Evolutionary conservation across 768 basidiomycete species (phyloP), one percentile per base, ranked within the genome.

Genomic region (Lanmaoa rubissima): DNA sequence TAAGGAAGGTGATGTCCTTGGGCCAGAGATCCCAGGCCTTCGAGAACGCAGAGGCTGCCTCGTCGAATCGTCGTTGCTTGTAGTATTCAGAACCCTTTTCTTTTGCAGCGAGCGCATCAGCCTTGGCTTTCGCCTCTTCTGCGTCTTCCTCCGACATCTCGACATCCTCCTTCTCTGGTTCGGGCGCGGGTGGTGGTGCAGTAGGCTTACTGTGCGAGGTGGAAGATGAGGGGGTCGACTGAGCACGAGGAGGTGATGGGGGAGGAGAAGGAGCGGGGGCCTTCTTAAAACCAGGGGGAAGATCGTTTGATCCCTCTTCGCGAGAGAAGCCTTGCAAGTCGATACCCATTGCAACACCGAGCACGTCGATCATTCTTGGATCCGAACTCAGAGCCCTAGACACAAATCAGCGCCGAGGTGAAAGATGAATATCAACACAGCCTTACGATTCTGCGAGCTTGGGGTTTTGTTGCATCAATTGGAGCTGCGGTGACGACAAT

Each of bases 1-100:
- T 94, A 55, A 98, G 77, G 82, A 87, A 98, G 12, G 93, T 90
- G 58, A 98, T 79, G 70, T 99, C 94, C 75, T 96, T 90, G 28
- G 94, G 92, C 83, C 87, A 95, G 17, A 82, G 66, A 58, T 96
- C 92, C 94, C 95, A 98, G 5, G 97, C 97, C 67, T 88, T 85
- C 62, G 83, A 74, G 77, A 92, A 99, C 60, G 82, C 79, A 55
- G 78, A 77, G 47, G 83, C 82, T 19, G 97, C 96, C 57, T 83
- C 82, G 28, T 80, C 84, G 63, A 98, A 92, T 44, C 88, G 79
- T 58, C 90, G 83, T 65, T 87, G 84, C 80, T 94, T 95, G 80
- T 98, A 98, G 7, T 87, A 84, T 41, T 83, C 86, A 54, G 79
- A 76, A 50, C 94, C 95, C 45, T 82, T 79, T 61, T 84, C 81